These are phyloP conservation scores for Dictyostelium capitatum DNA, from an alignment of 78 protist genomes.

Conservation along the genomic window DNA sequence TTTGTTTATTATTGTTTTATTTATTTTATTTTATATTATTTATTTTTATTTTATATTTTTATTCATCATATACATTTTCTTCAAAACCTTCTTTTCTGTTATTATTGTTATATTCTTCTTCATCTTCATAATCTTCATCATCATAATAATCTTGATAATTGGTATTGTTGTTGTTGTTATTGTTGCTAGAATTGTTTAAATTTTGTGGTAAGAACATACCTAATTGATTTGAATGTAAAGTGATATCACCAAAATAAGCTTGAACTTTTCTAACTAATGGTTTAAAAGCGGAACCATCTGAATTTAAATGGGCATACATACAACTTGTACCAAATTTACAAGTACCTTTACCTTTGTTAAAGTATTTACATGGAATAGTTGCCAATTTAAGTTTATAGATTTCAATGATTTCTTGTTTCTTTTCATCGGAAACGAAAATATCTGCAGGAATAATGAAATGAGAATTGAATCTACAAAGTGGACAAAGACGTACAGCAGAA, in stretches of 20 bases:
- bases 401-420: constrained; percentile 72
- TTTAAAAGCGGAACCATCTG: constrained; percentile 35
- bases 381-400: constrained; percentile 38
- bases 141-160: neutral
- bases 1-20: neutral
- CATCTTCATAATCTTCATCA: neutral
- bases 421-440: constrained; percentile 31
- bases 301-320: constrained; percentile 69
- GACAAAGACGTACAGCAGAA: constrained; percentile 60
- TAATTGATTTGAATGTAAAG: constrained; percentile 8
- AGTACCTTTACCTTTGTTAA: constrained; percentile 68
- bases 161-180: neutral
- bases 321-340: constrained; percentile 74
- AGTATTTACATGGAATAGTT: constrained; percentile 78
- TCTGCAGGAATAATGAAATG: constrained; percentile 72
- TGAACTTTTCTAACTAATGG: constrained; percentile 43
- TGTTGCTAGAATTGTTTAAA: neutral
- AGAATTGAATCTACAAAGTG: constrained; percentile 58
- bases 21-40: neutral
- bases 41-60: neutral
- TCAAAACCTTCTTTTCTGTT: constrained; percentile 19
- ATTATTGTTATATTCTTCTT: neutral
- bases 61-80: neutral
- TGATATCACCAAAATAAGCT: constrained; percentile 10
- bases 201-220: constrained; percentile 37